phyloP scores from a whole-genome alignment of 2,329 filamentous ascomycete genomes.

The Aspergillus candidus region DNA sequence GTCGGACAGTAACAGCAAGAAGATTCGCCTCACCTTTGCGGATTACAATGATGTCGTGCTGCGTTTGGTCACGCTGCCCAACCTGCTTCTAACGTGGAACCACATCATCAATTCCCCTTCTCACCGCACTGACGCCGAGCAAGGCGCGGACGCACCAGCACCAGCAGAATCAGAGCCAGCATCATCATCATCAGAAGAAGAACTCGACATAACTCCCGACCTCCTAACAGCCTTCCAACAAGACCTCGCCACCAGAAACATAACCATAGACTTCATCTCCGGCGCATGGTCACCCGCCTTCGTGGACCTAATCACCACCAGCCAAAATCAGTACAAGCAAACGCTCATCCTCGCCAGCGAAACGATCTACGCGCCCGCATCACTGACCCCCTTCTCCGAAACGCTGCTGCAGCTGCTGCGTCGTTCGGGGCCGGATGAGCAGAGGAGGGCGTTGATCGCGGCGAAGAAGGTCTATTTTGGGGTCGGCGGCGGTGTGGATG shows the following conservation, averaged over 20 bases:
- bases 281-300: conserved; percentile 52
- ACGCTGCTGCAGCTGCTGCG: conserved; percentile 47
- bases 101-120: conserved; percentile 7
- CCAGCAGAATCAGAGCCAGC: conserved; percentile 2
- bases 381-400: conserved; percentile 50
- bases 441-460: conserved; percentile 50
- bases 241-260: conserved; percentile 36
- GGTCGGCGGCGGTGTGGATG: conserved; percentile 59
- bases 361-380: conserved; percentile 57
- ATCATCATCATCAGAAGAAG: conserved; percentile 23
- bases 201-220: conserved; percentile 46
- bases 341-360: conserved; percentile 55
- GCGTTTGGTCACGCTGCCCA: conserved; percentile 56
- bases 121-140: neutral
- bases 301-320: conserved; percentile 38
- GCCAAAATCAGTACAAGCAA: conserved; percentile 29
- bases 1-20: conserved; percentile 11
- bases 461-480: conserved; percentile 63
- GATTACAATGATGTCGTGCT: conserved; percentile 59
- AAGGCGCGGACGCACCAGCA: neutral
- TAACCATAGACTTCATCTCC: conserved; percentile 52
- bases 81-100: conserved; percentile 53
- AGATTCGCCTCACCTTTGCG: conserved; percentile 50
- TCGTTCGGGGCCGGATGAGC: conserved; percentile 22
- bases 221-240: conserved; percentile 43